Percentiles rank a stretch among this genome's conserved stretches.
Conservation (phyloP, 371 early-diverging fungal species). For the Blyttiomyces sp. region DNA sequence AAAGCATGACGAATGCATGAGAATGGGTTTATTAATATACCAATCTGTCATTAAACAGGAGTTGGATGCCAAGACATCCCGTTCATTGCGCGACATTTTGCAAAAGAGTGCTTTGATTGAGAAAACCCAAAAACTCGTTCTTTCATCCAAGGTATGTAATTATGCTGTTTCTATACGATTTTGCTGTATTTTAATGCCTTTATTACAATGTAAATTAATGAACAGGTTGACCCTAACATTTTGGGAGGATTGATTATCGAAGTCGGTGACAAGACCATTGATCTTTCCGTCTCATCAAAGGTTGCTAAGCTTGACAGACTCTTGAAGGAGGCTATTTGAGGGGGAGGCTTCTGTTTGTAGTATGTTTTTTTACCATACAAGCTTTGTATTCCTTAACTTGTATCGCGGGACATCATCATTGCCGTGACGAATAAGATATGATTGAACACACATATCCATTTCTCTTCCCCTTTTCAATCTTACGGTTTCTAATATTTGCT, state of each 20-base stretch:
- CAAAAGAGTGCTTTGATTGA: slow-evolving; percentile 61
- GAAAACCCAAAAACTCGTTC: slow-evolving; percentile 65
- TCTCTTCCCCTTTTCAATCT: no score
- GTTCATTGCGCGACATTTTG: slow-evolving; percentile 60
- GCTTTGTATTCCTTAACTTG: no score
- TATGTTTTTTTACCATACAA: no score
- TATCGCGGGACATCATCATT: no score
- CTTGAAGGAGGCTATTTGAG: slow-evolving; percentile 55
- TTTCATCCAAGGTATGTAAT: slow-evolving; percentile 76
- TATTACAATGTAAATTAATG: background rate
- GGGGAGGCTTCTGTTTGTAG: no score
- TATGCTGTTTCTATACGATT: background rate
- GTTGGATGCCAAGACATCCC: slow-evolving; percentile 57
- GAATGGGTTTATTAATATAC: no score
- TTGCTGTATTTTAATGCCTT: slow-evolving; percentile 4
- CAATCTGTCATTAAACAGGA: no score
- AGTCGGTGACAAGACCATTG: slow-evolving; percentile 96
- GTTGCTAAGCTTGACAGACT: slow-evolving; percentile 93
- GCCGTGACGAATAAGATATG: no score
- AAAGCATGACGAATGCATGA: no score
- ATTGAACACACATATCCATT: no score
- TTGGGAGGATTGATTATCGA: slow-evolving; percentile 95
- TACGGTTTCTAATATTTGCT: no score
- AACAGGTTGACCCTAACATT: slow-evolving; percentile 84
- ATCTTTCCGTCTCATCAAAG: slow-evolving; percentile 91